Evolutionary conservation across 2,329 filamentous ascomycete species (phyloP), one percentile per base, ranked within the genome.

Genomic region (Cladosporium sphaerospermum): DNA sequence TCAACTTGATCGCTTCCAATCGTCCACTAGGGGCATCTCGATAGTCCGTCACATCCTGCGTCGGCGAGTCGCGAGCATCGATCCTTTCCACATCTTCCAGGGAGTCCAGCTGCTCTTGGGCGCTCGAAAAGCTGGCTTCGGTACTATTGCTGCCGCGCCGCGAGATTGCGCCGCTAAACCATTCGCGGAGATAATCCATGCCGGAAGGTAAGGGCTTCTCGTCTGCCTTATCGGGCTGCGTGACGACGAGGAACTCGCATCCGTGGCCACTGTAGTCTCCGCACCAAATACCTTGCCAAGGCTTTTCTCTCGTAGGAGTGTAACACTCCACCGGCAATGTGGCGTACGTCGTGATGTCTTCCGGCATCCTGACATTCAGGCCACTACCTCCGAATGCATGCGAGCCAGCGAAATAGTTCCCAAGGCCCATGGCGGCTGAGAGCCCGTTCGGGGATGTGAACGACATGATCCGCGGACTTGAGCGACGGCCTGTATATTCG

Each of bases 251-350:
- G 53, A 96, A 96, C 68, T 97, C 92, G 67, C 86, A 91, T 1
- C 91, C 90, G 62, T 97, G 91, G 0, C 82, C 83, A 23, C 83
- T 86, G 64, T 96, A 96, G 67, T 96, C 91, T 0, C 91, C 91
- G 13, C 90, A 86, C 87, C 89, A 97, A 31, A 99, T 89, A 0
- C 92, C 92, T 57, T 89, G 83, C 75, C 85, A 96, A 0, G 90
- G 91, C 66, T 90, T 92, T 52, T 84, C 77, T 9, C 73, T 67
- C 0, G 90, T 95, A 0, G 92, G 89, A 0, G 83, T 93, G 66
- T 95, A 96, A n/a, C 86, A 70, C 2, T 73, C 73, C 3, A 83
- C 80, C 41, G 89, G 83, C 1, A 97, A 74, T 0, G 90, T 95
- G 0, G 86, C 89, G 61, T 82, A 85, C 0, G 80, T 84, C 2